A percentile compares a stretch with the other conserved stretches of the same genome.
Evolutionary conservation across 1,139 yeast species (phyloP).

Genomic region (Torulaspora globosa): DNA sequence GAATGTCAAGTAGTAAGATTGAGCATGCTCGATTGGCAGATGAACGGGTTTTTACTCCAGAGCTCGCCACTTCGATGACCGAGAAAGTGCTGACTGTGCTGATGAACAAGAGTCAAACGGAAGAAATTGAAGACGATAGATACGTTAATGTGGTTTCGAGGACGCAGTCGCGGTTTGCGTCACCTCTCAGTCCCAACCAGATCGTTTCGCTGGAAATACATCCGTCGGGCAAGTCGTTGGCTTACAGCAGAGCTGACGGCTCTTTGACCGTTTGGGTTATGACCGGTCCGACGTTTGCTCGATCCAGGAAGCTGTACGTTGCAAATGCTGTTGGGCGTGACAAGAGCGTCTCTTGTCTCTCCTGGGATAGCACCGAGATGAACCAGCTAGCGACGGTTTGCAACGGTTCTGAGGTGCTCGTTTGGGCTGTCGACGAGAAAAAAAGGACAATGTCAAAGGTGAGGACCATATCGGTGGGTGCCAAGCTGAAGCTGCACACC

Average conservation of each 20-base stretch:
- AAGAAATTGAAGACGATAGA: slow-evolving; percentile 30
- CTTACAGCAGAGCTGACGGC: slow-evolving; percentile 34
- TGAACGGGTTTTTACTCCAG: slow-evolving; percentile 12
- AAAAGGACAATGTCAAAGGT: slow-evolving; percentile 33
- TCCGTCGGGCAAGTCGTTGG: slow-evolving; percentile 27
- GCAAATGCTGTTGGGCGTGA: slow-evolving; percentile 47
- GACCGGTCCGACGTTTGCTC: slow-evolving; percentile 26
- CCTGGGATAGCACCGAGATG: slow-evolving; percentile 60
- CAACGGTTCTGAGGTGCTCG: slow-evolving; percentile 47
- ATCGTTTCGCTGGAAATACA: slow-evolving; percentile 28
- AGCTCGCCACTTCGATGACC: slow-evolving; percentile 14
- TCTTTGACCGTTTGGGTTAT: slow-evolving; percentile 36
- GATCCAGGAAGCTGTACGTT: slow-evolving; percentile 29
- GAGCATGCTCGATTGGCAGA: slow-evolving; percentile 3
- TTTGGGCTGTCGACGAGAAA: slow-evolving; percentile 54
- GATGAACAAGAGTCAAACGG: slow-evolving; percentile 16
- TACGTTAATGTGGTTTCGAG: slow-evolving; percentile 19
- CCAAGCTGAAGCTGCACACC: slow-evolving; percentile 36
- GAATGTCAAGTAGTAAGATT: neutral
- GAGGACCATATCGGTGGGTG: slow-evolving; percentile 37
- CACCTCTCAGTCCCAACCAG: slow-evolving; percentile 21
- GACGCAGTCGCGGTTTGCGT: slow-evolving; percentile 26
- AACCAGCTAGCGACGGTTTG: slow-evolving; percentile 57
- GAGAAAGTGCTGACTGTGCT: slow-evolving; percentile 15
- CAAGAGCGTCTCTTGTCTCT: slow-evolving; percentile 46